Percentiles rank a stretch among this genome's conserved stretches.
Conservation (phyloP, 2,329 filamentous ascomycete genomes). For the Aspergillus sp. region DNA sequence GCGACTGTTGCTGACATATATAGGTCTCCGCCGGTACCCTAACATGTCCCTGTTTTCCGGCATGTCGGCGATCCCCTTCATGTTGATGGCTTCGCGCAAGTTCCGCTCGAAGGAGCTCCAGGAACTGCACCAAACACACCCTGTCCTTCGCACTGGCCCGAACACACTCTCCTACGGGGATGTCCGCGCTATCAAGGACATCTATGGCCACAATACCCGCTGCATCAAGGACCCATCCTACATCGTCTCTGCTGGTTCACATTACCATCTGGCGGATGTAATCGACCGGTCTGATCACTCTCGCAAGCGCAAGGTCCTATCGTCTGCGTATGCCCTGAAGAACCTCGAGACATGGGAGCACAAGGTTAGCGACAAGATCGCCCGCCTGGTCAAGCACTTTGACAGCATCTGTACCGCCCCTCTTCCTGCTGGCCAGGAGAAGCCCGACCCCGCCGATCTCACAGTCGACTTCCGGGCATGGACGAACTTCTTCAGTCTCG, state of each 20-base stretch:
- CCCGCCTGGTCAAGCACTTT: constrained; percentile 45
- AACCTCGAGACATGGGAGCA: constrained; percentile 57
- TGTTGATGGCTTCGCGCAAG: constrained; percentile 45
- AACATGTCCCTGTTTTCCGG: constrained; percentile 46
- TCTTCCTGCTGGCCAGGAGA: constrained; percentile 19
- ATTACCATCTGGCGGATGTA: constrained; percentile 55
- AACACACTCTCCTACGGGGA: constrained; percentile 47
- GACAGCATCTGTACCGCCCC: constrained; percentile 41
- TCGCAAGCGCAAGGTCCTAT: constrained; percentile 52
- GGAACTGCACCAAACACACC: constrained; percentile 48
- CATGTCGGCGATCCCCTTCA: constrained; percentile 49
- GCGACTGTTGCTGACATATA: constrained; percentile 4
- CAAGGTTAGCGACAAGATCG: constrained; percentile 55
- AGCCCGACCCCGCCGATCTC: constrained; percentile 22
- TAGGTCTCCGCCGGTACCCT: constrained; percentile 50
- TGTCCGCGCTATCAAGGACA: constrained; percentile 50
- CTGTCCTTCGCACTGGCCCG: constrained; percentile 49
- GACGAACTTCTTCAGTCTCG: constrained; percentile 58
- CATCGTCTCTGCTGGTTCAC: constrained; percentile 45
- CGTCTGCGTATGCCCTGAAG: constrained; percentile 53
- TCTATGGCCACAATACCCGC: constrained; percentile 53
- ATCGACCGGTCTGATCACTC: constrained; percentile 54
- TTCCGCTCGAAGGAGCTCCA: constrained; percentile 46
- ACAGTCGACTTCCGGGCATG: constrained; percentile 53
- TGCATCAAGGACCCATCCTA: constrained; percentile 55